Evolutionary conservation across 768 basidiomycete species (phyloP), one percentile per base, ranked within the genome.

Genomic region (Mycena amicta): DNA sequence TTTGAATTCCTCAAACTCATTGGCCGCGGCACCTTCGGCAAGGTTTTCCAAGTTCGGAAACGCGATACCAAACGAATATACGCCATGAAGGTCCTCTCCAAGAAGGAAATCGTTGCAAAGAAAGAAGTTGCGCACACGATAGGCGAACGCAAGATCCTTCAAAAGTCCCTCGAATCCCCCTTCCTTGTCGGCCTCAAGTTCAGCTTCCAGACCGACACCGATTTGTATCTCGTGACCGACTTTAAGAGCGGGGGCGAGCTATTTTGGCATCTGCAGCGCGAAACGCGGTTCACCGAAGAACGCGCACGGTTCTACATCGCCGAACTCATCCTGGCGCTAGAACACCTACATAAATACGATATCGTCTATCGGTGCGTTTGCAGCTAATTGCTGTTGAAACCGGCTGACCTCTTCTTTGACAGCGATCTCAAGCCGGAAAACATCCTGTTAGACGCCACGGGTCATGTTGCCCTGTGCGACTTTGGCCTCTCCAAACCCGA

Each of bases 41-140:
- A 94, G 54, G 97, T 99, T 20, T 98, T 98, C 81, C 97, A 99
- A 74, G 97, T 99, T 50, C 92, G 97, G 60, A 99, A 99, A 77
- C 88, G 82, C 72, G 95, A 99, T 77, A 99, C 97, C 40, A 92
- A 93, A 73, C 92, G 97, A 46, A 98, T 99, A 76, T 99, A 98
- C 78, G 97, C 97, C 52, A 98, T 99, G 96, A 99, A 99, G 70
- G 93, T 98, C 56, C 83, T 99, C 37, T 95, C 93, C 29, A 99
- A 99, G 78, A 95, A 93, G 80, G 97, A 99, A 75, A 98, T 99
- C 67, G 87, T 98, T 54, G 95, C 93, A 25, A 98, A 98, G 82
- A 98, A 98, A 75, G 97, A 99, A 73, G 94, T 99, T 45, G 96
- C 96, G 8, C 97, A 99, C 73, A 99, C 97, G 16, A 98, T 99